phyloP scores from a whole-genome alignment of 225 moss, liverwort and hornwort species.

The Sphagnum tenellum region DNA sequence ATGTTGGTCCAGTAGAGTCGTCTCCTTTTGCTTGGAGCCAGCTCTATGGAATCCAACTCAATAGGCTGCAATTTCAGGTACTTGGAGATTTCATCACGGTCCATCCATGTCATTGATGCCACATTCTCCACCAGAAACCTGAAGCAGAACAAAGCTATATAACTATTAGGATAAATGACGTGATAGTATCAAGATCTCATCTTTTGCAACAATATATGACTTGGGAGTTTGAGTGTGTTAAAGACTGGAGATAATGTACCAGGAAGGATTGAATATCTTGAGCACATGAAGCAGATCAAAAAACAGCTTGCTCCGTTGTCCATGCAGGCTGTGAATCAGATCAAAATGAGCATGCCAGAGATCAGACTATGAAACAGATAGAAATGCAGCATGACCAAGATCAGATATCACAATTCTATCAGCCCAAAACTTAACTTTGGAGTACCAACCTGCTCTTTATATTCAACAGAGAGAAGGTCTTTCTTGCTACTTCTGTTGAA shows the following conservation, averaged over 20 bases:
- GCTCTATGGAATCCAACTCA: constrained; percentile 89
- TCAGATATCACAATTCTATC: too few species aligned
- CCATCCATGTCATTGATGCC: constrained; percentile 88
- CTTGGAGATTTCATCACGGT: constrained; percentile 81
- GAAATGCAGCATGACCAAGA: too few species aligned
- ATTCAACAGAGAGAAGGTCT: too few species aligned
- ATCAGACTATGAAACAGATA: too few species aligned
- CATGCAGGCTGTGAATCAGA: constrained; percentile 57
- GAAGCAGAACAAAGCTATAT: background rate
- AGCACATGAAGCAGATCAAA: constrained; percentile 84
- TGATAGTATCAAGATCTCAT: too few species aligned
- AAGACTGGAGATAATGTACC: constrained; percentile 21
- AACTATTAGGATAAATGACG: too few species aligned
- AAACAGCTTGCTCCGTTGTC: constrained; percentile 71
- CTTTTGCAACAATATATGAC: too few species aligned
- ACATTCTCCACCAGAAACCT: constrained; percentile 99
- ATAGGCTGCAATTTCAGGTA: constrained; percentile 63
- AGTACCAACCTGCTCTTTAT: too few species aligned
- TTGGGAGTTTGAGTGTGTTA: too few species aligned
- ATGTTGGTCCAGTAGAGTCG: constrained; percentile 96
- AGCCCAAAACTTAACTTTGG: too few species aligned
- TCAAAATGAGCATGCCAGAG: background rate
- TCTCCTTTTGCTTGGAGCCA: constrained; percentile 73
- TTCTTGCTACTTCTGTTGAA: too few species aligned
- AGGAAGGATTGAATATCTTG: constrained; percentile 69